Conservation (phyloP, 2,329 filamentous ascomycete species). For the Pseudocercospora crystallina region DNA sequence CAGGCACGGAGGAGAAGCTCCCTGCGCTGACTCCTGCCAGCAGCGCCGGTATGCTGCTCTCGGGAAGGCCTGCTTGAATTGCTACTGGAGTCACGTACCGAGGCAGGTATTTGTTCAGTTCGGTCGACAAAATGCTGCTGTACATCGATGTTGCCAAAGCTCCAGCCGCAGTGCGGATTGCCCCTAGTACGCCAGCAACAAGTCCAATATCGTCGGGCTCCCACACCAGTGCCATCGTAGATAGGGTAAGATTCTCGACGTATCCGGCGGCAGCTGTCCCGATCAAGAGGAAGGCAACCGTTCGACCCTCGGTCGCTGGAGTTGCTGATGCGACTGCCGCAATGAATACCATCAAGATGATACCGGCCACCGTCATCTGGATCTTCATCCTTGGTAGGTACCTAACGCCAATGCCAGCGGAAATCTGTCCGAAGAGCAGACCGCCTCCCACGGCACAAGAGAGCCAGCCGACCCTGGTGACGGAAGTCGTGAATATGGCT, state of each 20-base stretch:
- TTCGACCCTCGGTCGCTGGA: constrained; percentile 4
- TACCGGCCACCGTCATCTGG: constrained; percentile 14
- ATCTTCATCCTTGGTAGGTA: constrained; percentile 18
- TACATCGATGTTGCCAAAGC: constrained; percentile 20
- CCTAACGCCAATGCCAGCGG: constrained; percentile 12
- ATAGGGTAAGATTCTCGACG: constrained; percentile 17
- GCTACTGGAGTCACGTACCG: constrained; percentile 12
- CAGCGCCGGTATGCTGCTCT: constrained; percentile 15
- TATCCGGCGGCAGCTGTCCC: constrained; percentile 16
- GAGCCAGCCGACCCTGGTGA: constrained; percentile 14
- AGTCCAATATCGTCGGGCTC: constrained; percentile 20
- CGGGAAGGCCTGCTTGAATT: constrained; percentile 11
- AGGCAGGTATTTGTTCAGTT: constrained; percentile 11
- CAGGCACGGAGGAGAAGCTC: constrained; percentile 10
- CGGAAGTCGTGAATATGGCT: constrained; percentile 13
- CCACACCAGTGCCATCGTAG: constrained; percentile 18
- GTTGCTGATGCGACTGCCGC: constrained; percentile 11
- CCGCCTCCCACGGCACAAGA: constrained; percentile 16
- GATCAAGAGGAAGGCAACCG: constrained; percentile 14
- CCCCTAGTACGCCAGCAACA: constrained; percentile 15
- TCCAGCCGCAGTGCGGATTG: constrained; percentile 13
- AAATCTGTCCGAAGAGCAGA: constrained; percentile 17
- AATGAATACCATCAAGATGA: constrained; percentile 17
- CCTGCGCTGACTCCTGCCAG: constrained; percentile 8
- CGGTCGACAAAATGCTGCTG: constrained; percentile 15